These are phyloP conservation scores for Coriaria nepalensis DNA, from an alignment of 306 rosid species.

Conservation along the genomic window DNA sequence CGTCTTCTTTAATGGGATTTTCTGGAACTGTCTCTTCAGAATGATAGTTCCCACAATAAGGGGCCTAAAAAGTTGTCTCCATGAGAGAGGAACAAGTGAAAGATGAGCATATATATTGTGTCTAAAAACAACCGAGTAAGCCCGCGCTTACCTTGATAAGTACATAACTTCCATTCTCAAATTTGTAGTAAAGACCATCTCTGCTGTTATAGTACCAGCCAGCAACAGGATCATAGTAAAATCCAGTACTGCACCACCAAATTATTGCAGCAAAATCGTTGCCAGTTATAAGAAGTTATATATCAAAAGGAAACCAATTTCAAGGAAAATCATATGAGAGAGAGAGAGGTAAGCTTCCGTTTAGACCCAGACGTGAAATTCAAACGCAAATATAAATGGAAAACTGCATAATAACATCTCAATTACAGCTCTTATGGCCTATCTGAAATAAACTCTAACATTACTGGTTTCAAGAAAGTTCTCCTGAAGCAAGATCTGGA, in stretches of 20 bases:
- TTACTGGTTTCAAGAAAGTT: too few species aligned
- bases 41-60: slow-evolving; percentile 15
- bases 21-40: slow-evolving; percentile 20
- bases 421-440: too few species aligned
- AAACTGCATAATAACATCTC: too few species aligned
- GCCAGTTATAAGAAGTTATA: not conserved
- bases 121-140: slow-evolving; percentile 1
- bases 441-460: too few species aligned
- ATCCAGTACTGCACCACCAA: slow-evolving; percentile 81
- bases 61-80: slow-evolving; percentile 20
- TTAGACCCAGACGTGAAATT: too few species aligned
- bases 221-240: slow-evolving; percentile 76
- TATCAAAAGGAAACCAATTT: not conserved
- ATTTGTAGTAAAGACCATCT: slow-evolving; percentile 64
- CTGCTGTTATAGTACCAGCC: slow-evolving; percentile 77
- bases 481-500: too few species aligned
- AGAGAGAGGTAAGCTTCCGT: too few species aligned
- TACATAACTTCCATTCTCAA: slow-evolving; percentile 73
- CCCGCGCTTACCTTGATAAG: slow-evolving; percentile 39
- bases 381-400: too few species aligned
- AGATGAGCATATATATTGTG: not conserved
- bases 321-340: not conserved
- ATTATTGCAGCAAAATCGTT: too few species aligned
- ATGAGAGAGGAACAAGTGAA: not conserved
- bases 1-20: slow-evolving; percentile 20